Percentiles rank a stretch among this genome's conserved stretches.
Conservation (phyloP, 2,329 filamentous ascomycete species). For the Pseudocercospora eumusae region DNA sequence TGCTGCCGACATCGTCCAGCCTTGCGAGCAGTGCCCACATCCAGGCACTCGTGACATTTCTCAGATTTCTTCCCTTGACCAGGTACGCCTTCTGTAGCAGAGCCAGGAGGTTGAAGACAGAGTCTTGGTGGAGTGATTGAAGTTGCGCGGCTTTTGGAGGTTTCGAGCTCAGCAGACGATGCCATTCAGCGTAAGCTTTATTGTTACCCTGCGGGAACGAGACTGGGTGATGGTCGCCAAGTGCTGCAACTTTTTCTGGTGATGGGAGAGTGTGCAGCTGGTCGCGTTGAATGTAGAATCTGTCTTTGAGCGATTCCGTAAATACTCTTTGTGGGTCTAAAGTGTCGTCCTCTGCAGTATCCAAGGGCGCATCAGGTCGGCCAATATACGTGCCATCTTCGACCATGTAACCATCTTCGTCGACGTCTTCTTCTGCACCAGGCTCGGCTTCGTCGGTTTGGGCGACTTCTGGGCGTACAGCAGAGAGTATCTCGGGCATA, state of each 20-base stretch:
- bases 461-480: conserved; percentile 22
- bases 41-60: conserved; percentile 74
- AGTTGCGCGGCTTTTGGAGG: conserved; percentile 55
- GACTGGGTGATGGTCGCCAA: conserved; percentile 56
- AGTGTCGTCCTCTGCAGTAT: conserved; percentile 32
- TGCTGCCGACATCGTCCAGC: conserved; percentile 66
- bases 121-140: conserved; percentile 61
- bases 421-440: conserved; percentile 33
- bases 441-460: conserved; percentile 2
- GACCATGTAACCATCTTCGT: conserved; percentile 61
- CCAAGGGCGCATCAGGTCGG: conserved; percentile 48
- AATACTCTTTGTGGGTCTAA: conserved; percentile 63
- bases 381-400: conserved; percentile 78
- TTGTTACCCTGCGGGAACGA: conserved; percentile 57
- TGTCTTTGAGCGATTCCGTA: conserved; percentile 64
- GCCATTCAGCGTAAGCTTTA: conserved; percentile 59
- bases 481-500: conserved; percentile 33
- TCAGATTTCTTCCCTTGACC: conserved; percentile 59
- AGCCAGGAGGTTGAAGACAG: conserved; percentile 66
- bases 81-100: conserved; percentile 62
- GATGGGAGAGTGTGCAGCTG: conserved; percentile 61
- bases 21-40: conserved; percentile 79
- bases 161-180: conserved; percentile 42
- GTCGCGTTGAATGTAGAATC: conserved; percentile 66
- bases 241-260: conserved; percentile 52